Percentiles rank a stretch among this genome's conserved stretches.
Conservation (phyloP, 345 rosid genomes). For the Arabidopsis arenosa region DNA sequence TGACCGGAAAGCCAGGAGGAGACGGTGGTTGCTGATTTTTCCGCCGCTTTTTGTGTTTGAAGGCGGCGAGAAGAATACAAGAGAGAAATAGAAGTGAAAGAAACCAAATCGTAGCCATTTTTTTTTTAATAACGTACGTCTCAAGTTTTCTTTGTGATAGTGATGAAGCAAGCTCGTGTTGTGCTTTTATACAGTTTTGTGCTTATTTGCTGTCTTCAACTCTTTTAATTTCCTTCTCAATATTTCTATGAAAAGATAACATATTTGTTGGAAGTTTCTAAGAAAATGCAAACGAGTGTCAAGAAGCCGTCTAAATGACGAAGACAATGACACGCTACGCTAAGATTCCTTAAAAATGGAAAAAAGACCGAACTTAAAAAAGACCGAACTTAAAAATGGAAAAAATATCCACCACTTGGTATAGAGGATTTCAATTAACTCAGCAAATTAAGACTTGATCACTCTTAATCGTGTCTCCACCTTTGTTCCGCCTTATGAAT, state of each 20-base stretch:
- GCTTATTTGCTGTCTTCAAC: neutral
- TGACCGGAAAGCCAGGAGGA: constrained; percentile 47
- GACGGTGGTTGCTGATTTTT: neutral
- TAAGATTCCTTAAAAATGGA: too few relatives aligned
- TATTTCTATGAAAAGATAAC: neutral
- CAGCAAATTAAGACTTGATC: neutral
- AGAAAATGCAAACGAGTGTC: neutral
- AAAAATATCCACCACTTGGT: neutral
- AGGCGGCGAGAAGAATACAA: constrained; percentile 1
- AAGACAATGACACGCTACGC: neutral
- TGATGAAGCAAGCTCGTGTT: neutral
- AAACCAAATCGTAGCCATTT: constrained; percentile 21
- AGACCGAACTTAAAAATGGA: too few relatives aligned
- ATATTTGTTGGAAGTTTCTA: neutral
- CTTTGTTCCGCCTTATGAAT: neutral
- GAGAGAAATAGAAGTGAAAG: constrained; percentile 17
- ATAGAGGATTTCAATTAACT: too few relatives aligned
- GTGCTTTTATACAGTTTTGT: neutral
- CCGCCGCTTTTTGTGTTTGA: neutral
- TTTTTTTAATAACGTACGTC: neutral
- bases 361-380: too few relatives aligned
- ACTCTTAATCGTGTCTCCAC: neutral
- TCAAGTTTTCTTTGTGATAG: neutral
- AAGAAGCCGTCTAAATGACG: neutral
- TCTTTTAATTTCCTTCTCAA: neutral